These are phyloP conservation scores for Ceratocystis ficicola DNA, from an alignment of 2,329 filamentous ascomycete genomes.

Conservation along the genomic window DNA sequence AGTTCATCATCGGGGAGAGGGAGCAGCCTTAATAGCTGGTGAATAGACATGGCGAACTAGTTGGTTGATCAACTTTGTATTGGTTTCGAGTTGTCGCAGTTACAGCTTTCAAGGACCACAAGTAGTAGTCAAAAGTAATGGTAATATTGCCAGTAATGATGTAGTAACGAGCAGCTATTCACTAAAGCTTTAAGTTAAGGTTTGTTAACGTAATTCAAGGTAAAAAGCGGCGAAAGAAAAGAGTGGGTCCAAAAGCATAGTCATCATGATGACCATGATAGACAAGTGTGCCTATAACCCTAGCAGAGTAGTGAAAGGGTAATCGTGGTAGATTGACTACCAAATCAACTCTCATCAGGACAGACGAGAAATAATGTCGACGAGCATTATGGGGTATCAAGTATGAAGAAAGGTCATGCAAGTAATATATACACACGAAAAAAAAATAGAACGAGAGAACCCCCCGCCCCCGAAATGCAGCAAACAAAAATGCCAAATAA, in stretches of 20 bases:
- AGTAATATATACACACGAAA: neutral
- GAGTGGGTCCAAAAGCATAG: slow-evolving; percentile 2
- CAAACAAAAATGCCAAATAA: neutral
- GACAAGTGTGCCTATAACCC: neutral
- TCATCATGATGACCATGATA: slow-evolving; percentile 15
- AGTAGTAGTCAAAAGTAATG: neutral
- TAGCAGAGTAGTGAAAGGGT: neutral
- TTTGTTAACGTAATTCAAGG: neutral
- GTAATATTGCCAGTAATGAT: neutral
- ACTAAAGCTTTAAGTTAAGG: neutral
- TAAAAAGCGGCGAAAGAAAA: neutral
- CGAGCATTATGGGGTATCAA: neutral
- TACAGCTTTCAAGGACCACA: neutral
- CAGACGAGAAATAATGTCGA: neutral
- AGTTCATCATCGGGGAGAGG: slow-evolving; percentile 77
- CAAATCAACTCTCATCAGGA: neutral
- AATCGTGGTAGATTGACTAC: neutral
- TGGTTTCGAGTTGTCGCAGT: neutral
- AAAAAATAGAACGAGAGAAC: neutral
- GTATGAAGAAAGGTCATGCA: neutral
- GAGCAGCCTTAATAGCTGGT: slow-evolving; percentile 66
- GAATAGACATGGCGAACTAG: slow-evolving; percentile 36
- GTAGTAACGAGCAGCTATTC: neutral
- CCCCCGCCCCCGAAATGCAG: neutral
- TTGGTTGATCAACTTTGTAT: neutral